phyloP scores from a whole-genome alignment of 805 yeast genomes.

The Clavispora asparagi region DNA sequence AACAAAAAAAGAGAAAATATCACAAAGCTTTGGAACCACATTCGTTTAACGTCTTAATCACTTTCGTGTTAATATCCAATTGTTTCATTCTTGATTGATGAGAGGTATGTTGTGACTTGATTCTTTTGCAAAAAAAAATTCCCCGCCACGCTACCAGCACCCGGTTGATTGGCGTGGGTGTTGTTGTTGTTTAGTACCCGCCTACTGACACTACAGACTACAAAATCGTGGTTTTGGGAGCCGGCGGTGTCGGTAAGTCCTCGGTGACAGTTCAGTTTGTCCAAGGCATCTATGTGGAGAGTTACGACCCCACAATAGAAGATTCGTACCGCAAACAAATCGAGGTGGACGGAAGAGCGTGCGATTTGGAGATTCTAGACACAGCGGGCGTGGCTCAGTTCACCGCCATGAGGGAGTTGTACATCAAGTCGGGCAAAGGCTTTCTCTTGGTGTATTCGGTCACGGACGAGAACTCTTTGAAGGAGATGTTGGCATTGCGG shows the following conservation, averaged over 20 bases:
- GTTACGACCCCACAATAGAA: slow-evolving; percentile 96
- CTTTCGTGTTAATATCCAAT: not conserved
- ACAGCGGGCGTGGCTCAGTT: slow-evolving; percentile 78
- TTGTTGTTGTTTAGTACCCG: not conserved
- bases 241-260: slow-evolving; percentile 97
- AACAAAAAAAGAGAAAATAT: slow-evolving; percentile 1
- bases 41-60: not conserved
- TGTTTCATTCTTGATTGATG: slow-evolving; percentile 3
- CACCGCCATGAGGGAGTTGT: slow-evolving; percentile 90
- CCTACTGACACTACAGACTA: slow-evolving; percentile 47
- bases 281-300: slow-evolving; percentile 82
- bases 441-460: slow-evolving; percentile 55
- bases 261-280: slow-evolving; percentile 90
- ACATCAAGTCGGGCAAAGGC: slow-evolving; percentile 83
- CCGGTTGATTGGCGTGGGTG: too few relatives aligned
- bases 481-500: slow-evolving; percentile 71
- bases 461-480: slow-evolving; percentile 59
- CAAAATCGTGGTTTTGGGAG: slow-evolving; percentile 87
- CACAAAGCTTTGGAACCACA: not conserved
- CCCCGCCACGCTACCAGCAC: too few relatives aligned
- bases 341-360: slow-evolving; percentile 81
- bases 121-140: too few relatives aligned
- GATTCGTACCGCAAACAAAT: slow-evolving; percentile 89
- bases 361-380: slow-evolving; percentile 68
- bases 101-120: slow-evolving; percentile 8